A percentile compares a stretch with the other conserved stretches of the same genome.
Conservation (phyloP, 768 basidiomycete genomes). For the Sutorius australiensis region DNA sequence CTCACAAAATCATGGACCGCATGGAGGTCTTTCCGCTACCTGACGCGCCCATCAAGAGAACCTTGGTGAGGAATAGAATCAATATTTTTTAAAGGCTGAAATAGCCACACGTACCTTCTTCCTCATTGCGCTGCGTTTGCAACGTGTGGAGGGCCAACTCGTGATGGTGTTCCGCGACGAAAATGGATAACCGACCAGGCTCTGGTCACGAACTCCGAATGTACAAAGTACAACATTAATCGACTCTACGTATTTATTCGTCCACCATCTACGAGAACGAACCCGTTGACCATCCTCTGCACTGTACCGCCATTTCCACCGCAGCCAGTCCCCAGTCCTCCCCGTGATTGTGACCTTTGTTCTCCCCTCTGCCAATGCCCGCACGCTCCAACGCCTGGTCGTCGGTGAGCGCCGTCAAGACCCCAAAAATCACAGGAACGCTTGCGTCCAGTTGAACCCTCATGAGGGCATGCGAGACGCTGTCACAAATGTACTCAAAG, state of each 20-base stretch:
- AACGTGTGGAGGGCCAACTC: too few species aligned
- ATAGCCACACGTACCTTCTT: conserved; percentile 24
- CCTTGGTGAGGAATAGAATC: conserved; percentile 42
- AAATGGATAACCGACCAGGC: too few species aligned
- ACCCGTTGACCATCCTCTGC: conserved; percentile 66
- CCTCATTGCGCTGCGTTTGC: conserved; percentile 23
- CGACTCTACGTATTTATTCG: background rate
- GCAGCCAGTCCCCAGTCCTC: conserved; percentile 98
- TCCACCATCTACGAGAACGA: conserved; percentile 40
- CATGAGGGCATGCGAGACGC: conserved; percentile 93
- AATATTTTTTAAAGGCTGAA: background rate
- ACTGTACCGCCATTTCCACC: conserved; percentile 82
- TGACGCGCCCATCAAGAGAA: conserved; percentile 96
- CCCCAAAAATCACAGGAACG: conserved; percentile 94
- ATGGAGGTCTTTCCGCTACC: conserved; percentile 96
- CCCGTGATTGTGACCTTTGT: conserved; percentile 93
- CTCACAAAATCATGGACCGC: conserved; percentile 98
- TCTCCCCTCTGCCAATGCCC: conserved; percentile 68
- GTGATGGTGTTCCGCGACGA: too few species aligned
- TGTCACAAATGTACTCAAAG: conserved; percentile 98
- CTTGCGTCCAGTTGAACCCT: conserved; percentile 90
- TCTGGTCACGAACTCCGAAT: background rate
- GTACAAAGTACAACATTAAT: conserved; percentile 3
- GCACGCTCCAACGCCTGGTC: conserved; percentile 94
- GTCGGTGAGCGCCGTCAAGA: conserved; percentile 87